These are phyloP conservation scores for Salix suchowensis DNA, from an alignment of 345 rosid species.

Conservation along the genomic window DNA sequence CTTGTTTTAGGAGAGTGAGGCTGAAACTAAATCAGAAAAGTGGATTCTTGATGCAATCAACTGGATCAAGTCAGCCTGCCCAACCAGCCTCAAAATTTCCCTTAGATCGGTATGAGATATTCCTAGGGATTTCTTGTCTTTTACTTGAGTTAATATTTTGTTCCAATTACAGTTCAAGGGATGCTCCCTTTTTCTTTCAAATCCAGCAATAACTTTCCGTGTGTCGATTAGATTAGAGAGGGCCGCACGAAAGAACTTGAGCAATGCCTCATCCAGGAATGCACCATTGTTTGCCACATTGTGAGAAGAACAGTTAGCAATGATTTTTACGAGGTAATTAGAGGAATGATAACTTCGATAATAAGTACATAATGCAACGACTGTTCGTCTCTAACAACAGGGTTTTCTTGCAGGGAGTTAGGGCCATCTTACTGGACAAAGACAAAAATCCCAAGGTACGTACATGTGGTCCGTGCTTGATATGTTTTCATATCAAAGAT, in stretches of 20 bases:
- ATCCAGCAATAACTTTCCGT: background rate
- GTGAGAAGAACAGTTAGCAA: slow-evolving; percentile 5
- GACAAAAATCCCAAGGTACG: slow-evolving; percentile 27
- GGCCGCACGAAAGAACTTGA: slow-evolving; percentile 17
- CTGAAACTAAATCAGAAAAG: background rate
- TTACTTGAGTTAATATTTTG: background rate
- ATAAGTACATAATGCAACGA: no score
- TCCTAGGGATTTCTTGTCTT: background rate
- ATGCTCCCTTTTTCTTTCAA: no score
- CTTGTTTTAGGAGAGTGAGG: slow-evolving; percentile 9
- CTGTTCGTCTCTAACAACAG: background rate
- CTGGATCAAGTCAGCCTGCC: slow-evolving; percentile 23
- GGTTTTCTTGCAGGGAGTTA: background rate
- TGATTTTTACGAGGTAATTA: slow-evolving; percentile 30
- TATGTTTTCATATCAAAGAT: background rate
- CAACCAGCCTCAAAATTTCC: slow-evolving; percentile 24
- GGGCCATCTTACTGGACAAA: slow-evolving; percentile 21
- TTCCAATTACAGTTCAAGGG: no score
- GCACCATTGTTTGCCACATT: slow-evolving; percentile 14
- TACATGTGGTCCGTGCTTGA: background rate
- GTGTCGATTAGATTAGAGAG: slow-evolving; percentile 17
- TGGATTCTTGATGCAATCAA: slow-evolving; percentile 23
- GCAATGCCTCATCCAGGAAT: slow-evolving; percentile 17
- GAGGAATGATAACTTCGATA: no score
- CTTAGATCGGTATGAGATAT: slow-evolving; percentile 18